A percentile compares a stretch with the other conserved stretches of the same genome.
Conservation (phyloP, 805 yeast genomes). For the Sungouiella thailandica region DNA sequence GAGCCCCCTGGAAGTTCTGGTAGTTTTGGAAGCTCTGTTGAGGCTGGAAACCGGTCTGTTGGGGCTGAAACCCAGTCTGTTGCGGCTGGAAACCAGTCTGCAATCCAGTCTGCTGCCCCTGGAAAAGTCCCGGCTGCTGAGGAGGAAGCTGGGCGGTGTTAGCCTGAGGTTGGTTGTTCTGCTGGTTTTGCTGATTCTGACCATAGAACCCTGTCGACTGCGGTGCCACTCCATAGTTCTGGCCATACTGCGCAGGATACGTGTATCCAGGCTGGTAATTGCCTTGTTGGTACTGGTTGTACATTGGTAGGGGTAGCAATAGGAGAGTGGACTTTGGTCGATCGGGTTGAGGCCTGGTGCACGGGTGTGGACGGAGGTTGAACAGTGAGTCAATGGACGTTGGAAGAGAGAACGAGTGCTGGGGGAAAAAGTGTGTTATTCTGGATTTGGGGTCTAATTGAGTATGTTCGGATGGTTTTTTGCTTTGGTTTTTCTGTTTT, state of each 20-base stretch:
- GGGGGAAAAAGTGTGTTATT: too few relatives aligned
- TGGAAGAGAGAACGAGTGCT: too few relatives aligned
- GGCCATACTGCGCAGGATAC: conserved; percentile 20
- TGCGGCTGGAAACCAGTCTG: conserved; percentile 27
- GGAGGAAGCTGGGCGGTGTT: conserved; percentile 11
- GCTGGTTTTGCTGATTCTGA: conserved; percentile 22
- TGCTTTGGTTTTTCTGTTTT: background rate
- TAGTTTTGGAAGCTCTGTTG: conserved; percentile 27
- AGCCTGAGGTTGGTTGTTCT: too few relatives aligned
- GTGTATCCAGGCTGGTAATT: conserved; percentile 19
- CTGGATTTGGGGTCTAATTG: background rate
- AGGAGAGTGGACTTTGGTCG: background rate
- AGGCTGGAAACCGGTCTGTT: conserved; percentile 31
- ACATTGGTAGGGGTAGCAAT: conserved; percentile 20
- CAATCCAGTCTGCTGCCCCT: conserved; percentile 16
- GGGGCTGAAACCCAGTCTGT: conserved; percentile 25
- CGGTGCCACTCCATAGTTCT: conserved; percentile 18
- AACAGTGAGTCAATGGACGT: too few relatives aligned
- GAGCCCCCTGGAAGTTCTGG: background rate
- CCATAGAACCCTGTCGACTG: conserved; percentile 25
- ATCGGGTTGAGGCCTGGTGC: background rate
- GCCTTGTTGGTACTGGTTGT: conserved; percentile 37
- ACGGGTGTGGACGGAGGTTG: too few relatives aligned
- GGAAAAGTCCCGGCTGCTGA: conserved; percentile 15
- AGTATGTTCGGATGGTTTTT: background rate